Conservation (phyloP, 208 protist genomes). For the Novymonas esmeraldas region DNA sequence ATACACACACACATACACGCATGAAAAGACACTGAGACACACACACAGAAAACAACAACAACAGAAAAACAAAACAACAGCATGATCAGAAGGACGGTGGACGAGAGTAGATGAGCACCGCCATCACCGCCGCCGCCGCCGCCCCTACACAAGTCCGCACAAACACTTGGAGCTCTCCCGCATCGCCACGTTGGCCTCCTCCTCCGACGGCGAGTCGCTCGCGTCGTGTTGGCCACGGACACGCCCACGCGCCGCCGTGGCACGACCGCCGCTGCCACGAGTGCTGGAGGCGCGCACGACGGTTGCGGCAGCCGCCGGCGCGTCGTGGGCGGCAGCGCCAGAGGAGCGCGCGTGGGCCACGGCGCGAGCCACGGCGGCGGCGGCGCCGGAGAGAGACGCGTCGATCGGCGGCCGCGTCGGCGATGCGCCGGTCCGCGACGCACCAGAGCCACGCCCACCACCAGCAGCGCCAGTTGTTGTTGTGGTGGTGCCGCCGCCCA, state of each 20-base stretch:
- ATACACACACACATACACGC: not conserved
- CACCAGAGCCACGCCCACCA: not conserved
- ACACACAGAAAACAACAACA: not conserved
- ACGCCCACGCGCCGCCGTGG: not conserved
- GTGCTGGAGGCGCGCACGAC: too few relatives aligned
- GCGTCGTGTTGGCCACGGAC: not conserved
- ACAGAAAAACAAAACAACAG: not conserved
- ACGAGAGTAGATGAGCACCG: not conserved
- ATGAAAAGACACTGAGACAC: not conserved
- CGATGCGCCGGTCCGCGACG: not conserved
- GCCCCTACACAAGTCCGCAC: conserved; percentile 27
- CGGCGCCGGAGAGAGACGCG: not conserved
- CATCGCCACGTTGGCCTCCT: conserved; percentile 33
- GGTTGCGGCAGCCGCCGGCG: too few relatives aligned
- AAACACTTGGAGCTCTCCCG: conserved; percentile 44
- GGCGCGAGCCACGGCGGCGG: conserved; percentile 17
- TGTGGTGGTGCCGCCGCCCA: too few relatives aligned
- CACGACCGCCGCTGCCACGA: not conserved
- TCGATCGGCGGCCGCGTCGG: not conserved
- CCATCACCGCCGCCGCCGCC: not conserved
- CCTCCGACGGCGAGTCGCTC: conserved; percentile 29
- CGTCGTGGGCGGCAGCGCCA: conserved; percentile 9
- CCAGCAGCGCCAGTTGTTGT: conserved; percentile 4
- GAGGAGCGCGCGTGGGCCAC: not conserved
- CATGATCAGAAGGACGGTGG: not conserved